These are phyloP conservation scores for Torulaspora delbrueckii DNA, from an alignment of 805 yeast species.

Conservation along the genomic window DNA sequence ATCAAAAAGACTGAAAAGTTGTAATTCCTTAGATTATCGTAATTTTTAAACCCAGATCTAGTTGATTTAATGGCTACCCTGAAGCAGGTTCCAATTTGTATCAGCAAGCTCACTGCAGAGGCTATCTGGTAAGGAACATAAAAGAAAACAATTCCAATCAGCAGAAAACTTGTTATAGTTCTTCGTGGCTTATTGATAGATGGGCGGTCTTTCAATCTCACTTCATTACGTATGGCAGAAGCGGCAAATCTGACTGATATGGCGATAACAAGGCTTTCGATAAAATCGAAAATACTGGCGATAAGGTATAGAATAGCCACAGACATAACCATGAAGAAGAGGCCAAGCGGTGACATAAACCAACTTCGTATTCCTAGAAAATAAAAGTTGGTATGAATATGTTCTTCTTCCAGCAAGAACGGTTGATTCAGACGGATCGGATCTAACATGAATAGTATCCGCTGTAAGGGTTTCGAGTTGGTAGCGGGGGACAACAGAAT, in stretches of 20 bases:
- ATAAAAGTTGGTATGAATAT: slow-evolving; percentile 48
- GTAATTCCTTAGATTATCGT: slow-evolving; percentile 46
- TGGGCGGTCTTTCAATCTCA: not conserved
- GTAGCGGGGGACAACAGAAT: slow-evolving; percentile 39
- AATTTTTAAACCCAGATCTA: slow-evolving; percentile 7
- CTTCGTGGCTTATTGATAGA: slow-evolving; percentile 6
- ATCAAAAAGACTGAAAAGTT: slow-evolving; percentile 58
- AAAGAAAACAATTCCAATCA: slow-evolving; percentile 47
- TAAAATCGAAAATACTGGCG: not conserved
- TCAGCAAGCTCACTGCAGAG: slow-evolving; percentile 51
- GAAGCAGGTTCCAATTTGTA: slow-evolving; percentile 54
- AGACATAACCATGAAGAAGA: slow-evolving; percentile 41
- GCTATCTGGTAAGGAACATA: slow-evolving; percentile 82
- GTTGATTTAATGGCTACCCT: slow-evolving; percentile 28
- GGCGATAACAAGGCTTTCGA: slow-evolving; percentile 3
- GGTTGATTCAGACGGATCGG: slow-evolving; percentile 50
- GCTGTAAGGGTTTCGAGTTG: slow-evolving; percentile 35
- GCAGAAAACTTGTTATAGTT: slow-evolving; percentile 33
- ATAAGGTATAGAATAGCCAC: slow-evolving; percentile 17
- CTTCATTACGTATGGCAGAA: not conserved
- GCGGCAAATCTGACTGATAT: not conserved
- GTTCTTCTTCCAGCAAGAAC: slow-evolving; percentile 36
- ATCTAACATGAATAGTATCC: slow-evolving; percentile 43
- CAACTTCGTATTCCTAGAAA: slow-evolving; percentile 63
- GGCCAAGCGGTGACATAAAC: slow-evolving; percentile 53